Conservation (phyloP, 306 rosid species). For the Vigna hirtella region DNA sequence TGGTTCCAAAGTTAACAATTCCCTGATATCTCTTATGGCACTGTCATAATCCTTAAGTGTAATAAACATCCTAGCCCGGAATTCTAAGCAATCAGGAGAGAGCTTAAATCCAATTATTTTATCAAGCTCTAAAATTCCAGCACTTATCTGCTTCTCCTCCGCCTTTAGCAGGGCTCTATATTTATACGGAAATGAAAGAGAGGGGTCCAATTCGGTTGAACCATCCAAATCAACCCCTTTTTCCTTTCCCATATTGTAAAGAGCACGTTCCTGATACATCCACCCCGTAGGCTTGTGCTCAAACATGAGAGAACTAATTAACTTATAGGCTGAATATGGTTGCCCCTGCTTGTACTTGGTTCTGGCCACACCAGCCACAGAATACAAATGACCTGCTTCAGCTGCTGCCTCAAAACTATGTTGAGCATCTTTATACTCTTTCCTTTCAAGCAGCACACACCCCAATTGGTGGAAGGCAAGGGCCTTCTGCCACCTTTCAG, state of each 20-base stretch:
- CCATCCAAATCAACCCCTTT: conserved; percentile 64
- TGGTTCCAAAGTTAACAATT: conserved; percentile 72
- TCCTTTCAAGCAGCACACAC: conserved; percentile 69
- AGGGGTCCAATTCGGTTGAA: conserved; percentile 74
- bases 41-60: conserved; percentile 62
- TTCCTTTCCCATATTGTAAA: conserved; percentile 69
- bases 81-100: conserved; percentile 71
- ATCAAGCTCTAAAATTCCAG: conserved; percentile 68
- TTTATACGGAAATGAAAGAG: conserved; percentile 68
- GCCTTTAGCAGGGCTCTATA: conserved; percentile 60
- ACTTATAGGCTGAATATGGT: conserved; percentile 65
- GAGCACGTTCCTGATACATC: conserved; percentile 84
- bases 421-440: conserved; percentile 56
- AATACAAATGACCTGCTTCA: conserved; percentile 73
- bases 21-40: conserved; percentile 69
- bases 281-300: conserved; percentile 73
- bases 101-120: conserved; percentile 69
- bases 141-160: conserved; percentile 67
- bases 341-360: conserved; percentile 69
- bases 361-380: conserved; percentile 74
- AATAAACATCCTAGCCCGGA: conserved; percentile 70
- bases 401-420: conserved; percentile 63
- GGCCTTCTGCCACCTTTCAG: conserved; percentile 70
- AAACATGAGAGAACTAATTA: conserved; percentile 66
- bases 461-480: conserved; percentile 75